These are phyloP conservation scores for Tylopilus sp. DNA, from an alignment of 768 basidiomycete species.

Conservation along the genomic window DNA sequence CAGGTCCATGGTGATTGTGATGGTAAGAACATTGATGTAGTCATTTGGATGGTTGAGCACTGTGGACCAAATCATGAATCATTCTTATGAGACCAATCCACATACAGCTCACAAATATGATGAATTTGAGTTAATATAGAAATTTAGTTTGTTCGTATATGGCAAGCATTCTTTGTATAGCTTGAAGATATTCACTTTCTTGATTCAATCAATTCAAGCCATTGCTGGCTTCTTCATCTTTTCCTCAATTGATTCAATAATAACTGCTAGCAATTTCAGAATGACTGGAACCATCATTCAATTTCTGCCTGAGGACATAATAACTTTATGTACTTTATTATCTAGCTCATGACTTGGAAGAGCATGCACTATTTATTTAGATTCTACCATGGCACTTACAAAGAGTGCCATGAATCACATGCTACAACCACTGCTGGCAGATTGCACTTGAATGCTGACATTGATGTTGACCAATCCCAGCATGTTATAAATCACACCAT, in stretches of 20 bases:
- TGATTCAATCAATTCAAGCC: constrained; percentile 26
- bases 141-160: constrained; percentile 35
- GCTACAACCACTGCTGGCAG: too few species aligned
- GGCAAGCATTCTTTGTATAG: constrained; percentile 40
- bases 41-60: constrained; percentile 25
- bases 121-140: constrained; percentile 43
- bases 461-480: too few species aligned
- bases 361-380: not conserved
- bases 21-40: constrained; percentile 29
- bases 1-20: constrained; percentile 26
- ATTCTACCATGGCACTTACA: too few species aligned
- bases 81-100: constrained; percentile 36
- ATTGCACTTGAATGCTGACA: too few species aligned
- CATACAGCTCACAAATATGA: constrained; percentile 43
- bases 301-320: constrained; percentile 13
- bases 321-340: not conserved
- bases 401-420: too few species aligned
- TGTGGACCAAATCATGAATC: constrained; percentile 20
- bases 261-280: constrained; percentile 27
- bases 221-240: constrained; percentile 44
- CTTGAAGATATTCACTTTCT: constrained; percentile 37
- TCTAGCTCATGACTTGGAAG: not conserved
- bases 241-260: constrained; percentile 38
- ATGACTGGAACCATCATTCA: constrained; percentile 40
- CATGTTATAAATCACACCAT: not conserved